Base-by-base conservation (phyloP, 805 yeast species). In the Novakomyces olei region DNA sequence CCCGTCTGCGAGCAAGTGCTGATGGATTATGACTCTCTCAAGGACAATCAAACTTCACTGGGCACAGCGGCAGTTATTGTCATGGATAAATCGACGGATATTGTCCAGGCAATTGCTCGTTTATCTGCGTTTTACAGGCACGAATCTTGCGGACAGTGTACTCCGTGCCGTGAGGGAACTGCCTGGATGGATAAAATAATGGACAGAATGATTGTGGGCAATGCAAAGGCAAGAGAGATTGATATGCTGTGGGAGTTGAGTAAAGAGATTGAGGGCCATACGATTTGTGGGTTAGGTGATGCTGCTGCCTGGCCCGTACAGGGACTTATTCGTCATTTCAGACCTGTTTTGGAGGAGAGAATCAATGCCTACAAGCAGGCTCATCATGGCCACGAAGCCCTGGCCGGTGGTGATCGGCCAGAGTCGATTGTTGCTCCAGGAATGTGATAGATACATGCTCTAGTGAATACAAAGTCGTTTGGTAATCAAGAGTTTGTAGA, bases 281-380 rank as follows among this genome's bases (percentile, higher is more conserved):
- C 92, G 33, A 78, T 78, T 47, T 78, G 92, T 60, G 92, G 91
- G 20, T 63, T 78, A 48, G 92, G 92, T 37, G 92, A 78, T 49
- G 92, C 92, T 22, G 80, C 91, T 37, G 81, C 88, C 19, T 78
- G 92, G 92, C 92, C 92, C 29, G 66, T 79, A 40, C 92, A 79
- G 58, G 92, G 92, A 37, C 65, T 78, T 42, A 75, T 79, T 45
- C 72, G 74, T 53, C 72, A 76, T 41, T 78, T 79, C 66, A 67
- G 79, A 52, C 92, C 92, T 10, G 68, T 69, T 41, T 69, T 78
- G 65, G 71, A 70, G 45, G 78, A 72, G 39, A 69, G 83, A 57
- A 72, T 79, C 48, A 60, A 66, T 40, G 55, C 73, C 46, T 79
- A 61, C 60, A 60, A 67, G 41, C 51, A 50, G 16, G 50, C 58